Evolutionary conservation across 176 grass and related monocot species (phyloP).

Genomic region (Saccharum officinarum): DNA sequence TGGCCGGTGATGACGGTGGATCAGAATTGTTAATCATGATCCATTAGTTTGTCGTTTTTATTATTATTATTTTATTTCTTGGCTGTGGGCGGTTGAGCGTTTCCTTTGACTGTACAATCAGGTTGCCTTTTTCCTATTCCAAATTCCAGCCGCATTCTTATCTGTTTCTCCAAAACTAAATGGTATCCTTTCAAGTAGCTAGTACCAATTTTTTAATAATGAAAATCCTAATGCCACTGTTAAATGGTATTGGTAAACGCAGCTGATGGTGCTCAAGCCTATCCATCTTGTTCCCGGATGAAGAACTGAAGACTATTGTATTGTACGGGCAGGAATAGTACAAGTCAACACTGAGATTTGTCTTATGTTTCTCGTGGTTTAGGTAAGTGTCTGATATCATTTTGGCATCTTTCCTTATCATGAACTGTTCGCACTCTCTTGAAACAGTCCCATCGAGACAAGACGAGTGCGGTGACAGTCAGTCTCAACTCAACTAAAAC

Average conservation of each 20-base stretch:
- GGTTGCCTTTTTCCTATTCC: slow-evolving; percentile 13
- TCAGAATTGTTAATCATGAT: not conserved
- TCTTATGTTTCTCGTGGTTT: slow-evolving; percentile 35
- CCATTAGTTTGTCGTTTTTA: not conserved
- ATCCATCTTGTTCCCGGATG: not conserved
- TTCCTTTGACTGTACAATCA: slow-evolving; percentile 33
- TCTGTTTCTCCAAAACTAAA: slow-evolving; percentile 9
- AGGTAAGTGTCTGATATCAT: slow-evolving; percentile 33
- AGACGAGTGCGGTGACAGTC: not conserved
- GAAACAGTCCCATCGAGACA: slow-evolving; percentile 25
- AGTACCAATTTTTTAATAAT: not conserved
- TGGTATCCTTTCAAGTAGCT: not conserved
- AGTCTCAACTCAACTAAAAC: slow-evolving; percentile 49
- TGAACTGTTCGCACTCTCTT: slow-evolving; percentile 10
- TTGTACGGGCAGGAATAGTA: not conserved
- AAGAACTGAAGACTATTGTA: not conserved
- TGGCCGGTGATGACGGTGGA: slow-evolving; percentile 26
- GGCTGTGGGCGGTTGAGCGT: slow-evolving; percentile 41
- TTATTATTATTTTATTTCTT: not conserved
- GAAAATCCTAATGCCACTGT: not conserved
- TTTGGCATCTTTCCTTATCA: slow-evolving; percentile 26
- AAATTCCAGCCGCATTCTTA: slow-evolving; percentile 7
- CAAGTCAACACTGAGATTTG: not conserved
- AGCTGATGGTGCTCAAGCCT: not conserved
- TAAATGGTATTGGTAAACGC: not conserved